These are phyloP conservation scores for Beta vulgaris DNA, from an alignment of 148 eudicot species.

Conservation along the genomic window DNA sequence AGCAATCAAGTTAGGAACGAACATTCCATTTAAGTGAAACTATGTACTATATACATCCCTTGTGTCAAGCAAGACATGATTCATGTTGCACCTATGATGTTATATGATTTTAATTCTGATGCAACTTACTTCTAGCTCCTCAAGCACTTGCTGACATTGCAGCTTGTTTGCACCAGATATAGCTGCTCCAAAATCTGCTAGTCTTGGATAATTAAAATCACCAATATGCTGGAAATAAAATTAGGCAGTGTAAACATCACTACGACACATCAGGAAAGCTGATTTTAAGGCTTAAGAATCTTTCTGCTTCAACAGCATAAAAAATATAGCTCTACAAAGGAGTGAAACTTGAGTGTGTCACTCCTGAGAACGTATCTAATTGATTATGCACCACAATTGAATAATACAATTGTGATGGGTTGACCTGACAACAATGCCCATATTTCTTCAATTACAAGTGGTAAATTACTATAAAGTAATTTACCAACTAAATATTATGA, in stretches of 20 bases:
- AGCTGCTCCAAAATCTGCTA: conserved; percentile 99
- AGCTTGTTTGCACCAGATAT: conserved; percentile 85
- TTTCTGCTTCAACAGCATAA: not conserved
- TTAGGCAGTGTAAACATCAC: conserved; percentile 14
- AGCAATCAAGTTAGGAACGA: conserved; percentile 12
- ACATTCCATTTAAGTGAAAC: not conserved
- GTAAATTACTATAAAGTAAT: too few relatives aligned
- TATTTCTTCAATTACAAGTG: too few relatives aligned
- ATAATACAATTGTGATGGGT: not conserved
- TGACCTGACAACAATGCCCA: too few relatives aligned
- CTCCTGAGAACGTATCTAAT: not conserved
- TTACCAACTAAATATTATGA: too few relatives aligned
- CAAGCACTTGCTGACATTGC: conserved; percentile 87
- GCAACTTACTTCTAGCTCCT: conserved; percentile 94
- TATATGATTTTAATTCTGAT: not conserved
- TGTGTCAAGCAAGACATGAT: conserved; percentile 5
- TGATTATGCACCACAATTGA: not conserved
- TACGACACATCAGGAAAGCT: not conserved
- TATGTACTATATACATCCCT: not conserved
- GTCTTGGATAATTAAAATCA: conserved; percentile 86
- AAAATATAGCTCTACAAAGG: not conserved
- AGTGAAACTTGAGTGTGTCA: not conserved
- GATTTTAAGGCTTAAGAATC: conserved; percentile 7
- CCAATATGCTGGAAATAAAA: conserved; percentile 75
- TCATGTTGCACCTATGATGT: not conserved